Evolutionary conservation across 1,139 yeast species (phyloP), one percentile per base, ranked within the genome.

Genomic region (Kodamaea suecica): DNA sequence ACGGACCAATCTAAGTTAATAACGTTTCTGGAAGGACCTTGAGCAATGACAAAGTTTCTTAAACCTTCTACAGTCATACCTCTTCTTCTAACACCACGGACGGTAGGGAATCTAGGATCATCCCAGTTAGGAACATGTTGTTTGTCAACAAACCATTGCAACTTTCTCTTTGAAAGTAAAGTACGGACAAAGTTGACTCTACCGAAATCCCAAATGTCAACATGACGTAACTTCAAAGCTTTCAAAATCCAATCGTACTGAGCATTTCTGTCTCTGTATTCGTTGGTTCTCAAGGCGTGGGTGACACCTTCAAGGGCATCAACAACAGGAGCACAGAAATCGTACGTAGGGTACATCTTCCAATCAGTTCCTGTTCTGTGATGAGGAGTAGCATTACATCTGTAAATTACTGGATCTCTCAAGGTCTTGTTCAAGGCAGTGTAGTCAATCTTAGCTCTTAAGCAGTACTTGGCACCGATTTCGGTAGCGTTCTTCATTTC

Each of bases 21-120:
- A 52, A 92, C 88, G 70, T 92, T 92, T 70, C 84, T 86, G 33
- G 97, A 88, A 30, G 98, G 97, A 55, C 98, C 98, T 70, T 92
- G 97, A 35, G 95, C 76, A 45, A 92, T 74, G 50, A 92, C 85
- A 54, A 90, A 92, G 70, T 84, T 84, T 64, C 92, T 80, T 61
- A 92, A 78, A 48, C 97, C 97, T 68, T 92, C 97, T 45, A 92
- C 94, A 30, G 96, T 81, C 97, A 92, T 92, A 72, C 98, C 98
- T 72, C 98, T 84, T 76, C 97, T 82, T 73, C 97, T 85, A 37
- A 90, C 96, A 71, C 97, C 97, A 66, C 96, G 81, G 28, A 90
- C 95, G 32, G 98, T 92, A 49, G 98, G 98, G 88, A 92, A 92
- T 63, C 98, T 78, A 52, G 98, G 97, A 65, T 92, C 98, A 57